A percentile compares a stretch with the other conserved stretches of the same genome.
These are phyloP conservation scores for Singerocomus inundabilis DNA, from an alignment of 1,284 basidiomycete genomes.

Conservation along the genomic window DNA sequence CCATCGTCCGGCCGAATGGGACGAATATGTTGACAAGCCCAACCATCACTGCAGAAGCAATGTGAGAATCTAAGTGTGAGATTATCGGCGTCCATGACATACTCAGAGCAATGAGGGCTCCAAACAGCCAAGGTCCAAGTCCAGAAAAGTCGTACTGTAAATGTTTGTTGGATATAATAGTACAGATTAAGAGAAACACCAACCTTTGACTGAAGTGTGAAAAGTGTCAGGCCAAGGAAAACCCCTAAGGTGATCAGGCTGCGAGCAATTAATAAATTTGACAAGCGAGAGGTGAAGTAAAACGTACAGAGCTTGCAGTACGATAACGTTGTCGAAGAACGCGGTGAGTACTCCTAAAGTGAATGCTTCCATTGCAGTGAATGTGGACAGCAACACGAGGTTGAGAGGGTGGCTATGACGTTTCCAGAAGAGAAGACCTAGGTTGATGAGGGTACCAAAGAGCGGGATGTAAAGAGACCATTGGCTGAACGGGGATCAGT, in stretches of 20 bases:
- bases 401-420: slow-evolving; percentile 84
- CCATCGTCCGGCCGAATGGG: slow-evolving; percentile 74
- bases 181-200: slow-evolving; percentile 7
- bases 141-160: slow-evolving; percentile 82
- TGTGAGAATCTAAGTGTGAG: slow-evolving; percentile 6
- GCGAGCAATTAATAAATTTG: slow-evolving; percentile 15
- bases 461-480: slow-evolving; percentile 78
- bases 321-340: slow-evolving; percentile 72
- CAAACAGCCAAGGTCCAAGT: slow-evolving; percentile 83
- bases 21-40: slow-evolving; percentile 78
- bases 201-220: slow-evolving; percentile 83
- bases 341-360: slow-evolving; percentile 77
- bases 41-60: slow-evolving; percentile 55
- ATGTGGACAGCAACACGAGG: slow-evolving; percentile 71
- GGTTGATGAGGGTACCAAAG: slow-evolving; percentile 71
- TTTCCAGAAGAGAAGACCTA: slow-evolving; percentile 83
- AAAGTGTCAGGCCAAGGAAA: slow-evolving; percentile 84
- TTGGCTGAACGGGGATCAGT: slow-evolving; percentile 40
- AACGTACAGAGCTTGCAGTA: slow-evolving; percentile 81
- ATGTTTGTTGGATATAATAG: slow-evolving; percentile 1
- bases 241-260: slow-evolving; percentile 83
- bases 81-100: slow-evolving; percentile 25
- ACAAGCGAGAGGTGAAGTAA: neutral
- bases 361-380: slow-evolving; percentile 79
- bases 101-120: slow-evolving; percentile 70